phyloP scores from a whole-genome alignment of 2,329 filamentous ascomycete genomes.

The Aureobasidium leucospermi region DNA sequence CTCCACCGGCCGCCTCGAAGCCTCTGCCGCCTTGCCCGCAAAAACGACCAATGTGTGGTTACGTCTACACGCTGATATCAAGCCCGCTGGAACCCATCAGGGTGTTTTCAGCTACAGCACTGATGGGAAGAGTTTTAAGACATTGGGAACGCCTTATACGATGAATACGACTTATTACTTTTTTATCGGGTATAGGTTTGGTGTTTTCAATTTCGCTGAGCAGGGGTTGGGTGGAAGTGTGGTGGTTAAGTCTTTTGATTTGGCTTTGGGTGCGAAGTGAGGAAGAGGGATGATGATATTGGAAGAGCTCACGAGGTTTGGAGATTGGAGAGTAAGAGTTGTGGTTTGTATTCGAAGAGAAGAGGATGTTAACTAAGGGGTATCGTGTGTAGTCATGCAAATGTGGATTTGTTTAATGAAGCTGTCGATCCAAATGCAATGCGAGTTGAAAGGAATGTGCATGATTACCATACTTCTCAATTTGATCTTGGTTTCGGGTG shows the following conservation, averaged over 20 bases:
- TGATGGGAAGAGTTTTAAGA: conserved; percentile 28
- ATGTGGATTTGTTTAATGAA: too few relatives aligned
- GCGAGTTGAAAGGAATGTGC: too few relatives aligned
- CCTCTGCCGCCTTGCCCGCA: conserved; percentile 17
- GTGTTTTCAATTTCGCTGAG: conserved; percentile 33
- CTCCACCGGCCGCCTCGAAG: conserved; percentile 25
- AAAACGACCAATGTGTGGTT: conserved; percentile 26
- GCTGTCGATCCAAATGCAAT: too few relatives aligned
- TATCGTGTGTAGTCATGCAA: too few relatives aligned
- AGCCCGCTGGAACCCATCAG: conserved; percentile 24
- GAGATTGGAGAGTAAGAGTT: too few relatives aligned
- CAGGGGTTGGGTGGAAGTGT: conserved; percentile 28
- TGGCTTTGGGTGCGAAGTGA: background rate
- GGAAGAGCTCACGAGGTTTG: too few relatives aligned
- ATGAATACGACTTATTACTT: conserved; percentile 32
- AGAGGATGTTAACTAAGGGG: too few relatives aligned
- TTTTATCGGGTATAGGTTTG: conserved; percentile 34
- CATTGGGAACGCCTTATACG: conserved; percentile 25
- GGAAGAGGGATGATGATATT: background rate
- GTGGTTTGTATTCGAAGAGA: too few relatives aligned
- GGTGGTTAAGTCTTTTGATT: conserved; percentile 15
- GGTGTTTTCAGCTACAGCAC: conserved; percentile 32
- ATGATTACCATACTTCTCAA: too few relatives aligned
- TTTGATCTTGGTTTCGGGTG: too few relatives aligned
- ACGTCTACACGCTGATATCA: conserved; percentile 29